phyloP scores from a whole-genome alignment of 345 rosid genomes.

The Erysimum cheiranthoides region DNA sequence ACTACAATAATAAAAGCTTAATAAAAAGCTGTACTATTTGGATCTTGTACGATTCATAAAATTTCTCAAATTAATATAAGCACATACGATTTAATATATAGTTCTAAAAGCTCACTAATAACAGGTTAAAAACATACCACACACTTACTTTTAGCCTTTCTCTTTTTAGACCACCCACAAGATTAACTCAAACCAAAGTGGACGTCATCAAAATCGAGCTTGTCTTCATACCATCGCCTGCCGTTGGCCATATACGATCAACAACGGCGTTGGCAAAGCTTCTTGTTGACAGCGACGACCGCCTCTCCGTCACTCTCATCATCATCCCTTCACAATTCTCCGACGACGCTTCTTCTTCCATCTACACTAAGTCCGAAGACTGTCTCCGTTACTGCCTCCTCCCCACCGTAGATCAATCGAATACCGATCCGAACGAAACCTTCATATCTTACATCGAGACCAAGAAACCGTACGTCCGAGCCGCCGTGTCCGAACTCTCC shows the following conservation, averaged over 20 bases:
- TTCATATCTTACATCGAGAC: conserved; percentile 32
- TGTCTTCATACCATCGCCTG: conserved; percentile 54
- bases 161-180: neutral
- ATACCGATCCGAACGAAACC: neutral
- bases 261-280: conserved; percentile 48
- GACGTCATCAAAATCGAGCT: conserved; percentile 46
- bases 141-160: neutral
- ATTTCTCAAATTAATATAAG: neutral
- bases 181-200: neutral
- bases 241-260: conserved; percentile 49
- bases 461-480: conserved; percentile 46
- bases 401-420: neutral
- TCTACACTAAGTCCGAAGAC: conserved; percentile 20
- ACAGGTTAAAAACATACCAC: neutral
- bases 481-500: conserved; percentile 35
- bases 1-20: no score
- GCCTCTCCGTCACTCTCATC: conserved; percentile 50
- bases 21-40: no score
- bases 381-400: conserved; percentile 24
- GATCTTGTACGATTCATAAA: neutral
- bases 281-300: conserved; percentile 40
- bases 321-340: conserved; percentile 34
- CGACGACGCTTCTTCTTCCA: conserved; percentile 1
- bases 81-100: neutral
- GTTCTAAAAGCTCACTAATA: neutral